These are phyloP conservation scores for Tylopilus balloui DNA, from an alignment of 768 basidiomycete genomes.

Conservation along the genomic window DNA sequence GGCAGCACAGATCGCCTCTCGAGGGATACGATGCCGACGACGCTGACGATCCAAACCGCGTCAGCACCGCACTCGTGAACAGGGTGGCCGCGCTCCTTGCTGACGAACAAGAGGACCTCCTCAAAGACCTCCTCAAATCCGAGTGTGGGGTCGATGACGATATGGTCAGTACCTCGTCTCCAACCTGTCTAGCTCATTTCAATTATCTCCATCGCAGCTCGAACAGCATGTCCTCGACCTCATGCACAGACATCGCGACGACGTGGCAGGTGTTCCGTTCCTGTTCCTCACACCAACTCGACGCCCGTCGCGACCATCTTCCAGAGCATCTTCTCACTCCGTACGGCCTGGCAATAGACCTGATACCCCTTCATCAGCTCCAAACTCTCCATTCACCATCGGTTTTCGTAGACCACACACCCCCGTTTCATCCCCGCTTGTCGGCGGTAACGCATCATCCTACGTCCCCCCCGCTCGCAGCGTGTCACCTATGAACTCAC, in stretches of 20 bases:
- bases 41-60: conserved; percentile 46
- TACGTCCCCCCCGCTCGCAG: conserved; percentile 54
- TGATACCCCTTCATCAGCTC: conserved; percentile 72
- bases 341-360: conserved; percentile 57
- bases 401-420: conserved; percentile 79
- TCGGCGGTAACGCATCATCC: conserved; percentile 48
- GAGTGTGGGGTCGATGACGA: conserved; percentile 67
- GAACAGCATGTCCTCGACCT: conserved; percentile 89
- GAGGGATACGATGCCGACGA: conserved; percentile 61
- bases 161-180: conserved; percentile 43
- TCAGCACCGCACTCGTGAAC: conserved; percentile 61
- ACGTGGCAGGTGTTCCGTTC: conserved; percentile 77
- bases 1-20: conserved; percentile 56
- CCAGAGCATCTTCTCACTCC: conserved; percentile 70
- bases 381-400: conserved; percentile 69
- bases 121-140: conserved; percentile 70
- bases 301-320: conserved; percentile 77
- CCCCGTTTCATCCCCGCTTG: conserved; percentile 71
- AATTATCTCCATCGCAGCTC: conserved; percentile 42
- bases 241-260: conserved; percentile 94
- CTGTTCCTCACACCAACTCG: conserved; percentile 76
- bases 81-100: conserved; percentile 68
- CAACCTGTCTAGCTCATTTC: conserved; percentile 16
- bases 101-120: conserved; percentile 82
- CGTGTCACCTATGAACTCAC: conserved; percentile 60